A percentile compares a stretch with the other conserved stretches of the same genome.
Conservation (phyloP, 192 early-diverging fungal species). For the Globomyces pollinis-pini region DNA sequence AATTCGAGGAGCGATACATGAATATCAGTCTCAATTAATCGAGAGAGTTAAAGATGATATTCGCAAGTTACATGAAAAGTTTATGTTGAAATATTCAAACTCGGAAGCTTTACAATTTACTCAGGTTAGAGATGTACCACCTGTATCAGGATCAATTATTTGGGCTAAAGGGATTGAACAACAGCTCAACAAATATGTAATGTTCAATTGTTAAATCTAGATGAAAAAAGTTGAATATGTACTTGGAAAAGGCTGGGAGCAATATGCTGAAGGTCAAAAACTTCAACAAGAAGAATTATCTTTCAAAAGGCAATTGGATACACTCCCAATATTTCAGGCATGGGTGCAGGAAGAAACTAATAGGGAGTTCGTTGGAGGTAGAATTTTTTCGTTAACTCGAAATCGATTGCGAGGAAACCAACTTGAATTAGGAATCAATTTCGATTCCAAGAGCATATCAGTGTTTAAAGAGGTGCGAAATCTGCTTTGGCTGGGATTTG, state of each 20-base stretch:
- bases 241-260: conserved; percentile 92
- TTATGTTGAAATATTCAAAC: conserved; percentile 83
- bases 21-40: conserved; percentile 98
- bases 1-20: conserved; percentile 98
- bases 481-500: conserved; percentile 90
- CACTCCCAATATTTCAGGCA: conserved; percentile 78
- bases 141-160: conserved; percentile 87
- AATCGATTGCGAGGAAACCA: conserved; percentile 54
- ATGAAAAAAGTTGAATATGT: conserved; percentile 98
- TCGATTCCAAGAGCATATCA: conserved; percentile 89
- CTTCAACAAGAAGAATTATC: conserved; percentile 77
- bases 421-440: conserved; percentile 79
- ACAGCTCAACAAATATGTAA: conserved; percentile 85
- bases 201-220: too few relatives aligned
- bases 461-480: conserved; percentile 99
- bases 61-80: conserved; percentile 87
- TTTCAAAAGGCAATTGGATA: conserved; percentile 93
- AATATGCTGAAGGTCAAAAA: conserved; percentile 94
- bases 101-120: conserved; percentile 85
- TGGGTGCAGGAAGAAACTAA: conserved; percentile 84
- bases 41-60: conserved; percentile 99
- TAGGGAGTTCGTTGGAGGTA: conserved; percentile 77
- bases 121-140: conserved; percentile 85
- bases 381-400: conserved; percentile 81
- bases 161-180: conserved; percentile 98